These are phyloP conservation scores for Lactarius hengduanensis DNA, from an alignment of 768 basidiomycete genomes.

Conservation along the genomic window DNA sequence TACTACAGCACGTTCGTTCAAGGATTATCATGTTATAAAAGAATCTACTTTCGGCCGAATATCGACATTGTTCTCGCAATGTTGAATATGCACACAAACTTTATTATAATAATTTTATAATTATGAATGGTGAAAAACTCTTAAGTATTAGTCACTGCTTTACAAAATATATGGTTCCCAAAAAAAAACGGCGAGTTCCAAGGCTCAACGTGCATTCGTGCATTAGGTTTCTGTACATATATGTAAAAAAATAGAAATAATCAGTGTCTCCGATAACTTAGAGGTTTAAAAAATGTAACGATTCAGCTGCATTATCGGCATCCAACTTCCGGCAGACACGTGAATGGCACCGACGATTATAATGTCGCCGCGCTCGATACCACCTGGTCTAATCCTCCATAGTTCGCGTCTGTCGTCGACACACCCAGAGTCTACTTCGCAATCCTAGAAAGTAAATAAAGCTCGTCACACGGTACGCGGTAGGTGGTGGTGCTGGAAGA, in stretches of 20 bases:
- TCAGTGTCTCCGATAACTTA: neutral
- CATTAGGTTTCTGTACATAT: too few relatives aligned
- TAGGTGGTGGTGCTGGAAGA: neutral
- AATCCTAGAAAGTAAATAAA: neutral
- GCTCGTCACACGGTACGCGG: neutral
- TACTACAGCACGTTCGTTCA: too few relatives aligned
- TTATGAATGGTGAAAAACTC: too few relatives aligned
- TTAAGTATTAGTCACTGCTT: too few relatives aligned
- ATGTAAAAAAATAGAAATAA: neutral
- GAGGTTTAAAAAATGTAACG: neutral
- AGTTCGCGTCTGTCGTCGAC: neutral
- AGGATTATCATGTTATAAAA: too few relatives aligned
- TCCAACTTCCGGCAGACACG: conserved; percentile 1
- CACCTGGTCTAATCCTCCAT: neutral
- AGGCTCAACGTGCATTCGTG: too few relatives aligned
- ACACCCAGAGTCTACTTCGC: neutral
- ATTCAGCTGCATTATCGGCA: conserved; percentile 4
- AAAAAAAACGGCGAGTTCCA: too few relatives aligned
- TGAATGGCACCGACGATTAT: neutral
- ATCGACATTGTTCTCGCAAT: too few relatives aligned
- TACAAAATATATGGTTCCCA: too few relatives aligned
- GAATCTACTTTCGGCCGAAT: too few relatives aligned
- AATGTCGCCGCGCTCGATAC: neutral
- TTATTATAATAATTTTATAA: too few relatives aligned
- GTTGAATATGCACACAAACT: too few relatives aligned